Evolutionary conservation across 371 early-diverging fungal species (phyloP).

Genomic region (Haplosporangium sp.): DNA sequence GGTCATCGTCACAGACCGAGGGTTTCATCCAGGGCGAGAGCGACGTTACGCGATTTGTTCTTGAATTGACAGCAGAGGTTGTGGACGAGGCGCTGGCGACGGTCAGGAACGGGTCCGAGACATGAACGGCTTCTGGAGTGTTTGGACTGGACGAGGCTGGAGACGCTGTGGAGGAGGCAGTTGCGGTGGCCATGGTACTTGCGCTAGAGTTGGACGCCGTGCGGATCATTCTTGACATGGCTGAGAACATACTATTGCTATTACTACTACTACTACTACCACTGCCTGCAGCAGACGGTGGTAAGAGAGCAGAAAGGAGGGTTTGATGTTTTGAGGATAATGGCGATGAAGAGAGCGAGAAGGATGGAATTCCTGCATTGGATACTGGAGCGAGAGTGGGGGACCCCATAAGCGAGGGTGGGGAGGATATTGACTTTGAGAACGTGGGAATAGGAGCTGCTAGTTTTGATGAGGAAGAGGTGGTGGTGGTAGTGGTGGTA

Average conservation of each 20-base stretch:
- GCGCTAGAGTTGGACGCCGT: conserved; percentile 28
- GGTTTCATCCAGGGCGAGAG: conserved; percentile 55
- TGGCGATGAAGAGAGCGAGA: neutral
- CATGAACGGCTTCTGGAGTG: conserved; percentile 23
- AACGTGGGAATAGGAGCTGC: neutral
- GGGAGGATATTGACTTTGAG: neutral
- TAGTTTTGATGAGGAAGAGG: neutral
- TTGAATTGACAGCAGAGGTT: neutral
- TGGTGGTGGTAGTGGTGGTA: neutral
- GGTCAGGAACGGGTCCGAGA: conserved; percentile 28
- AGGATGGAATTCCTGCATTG: neutral
- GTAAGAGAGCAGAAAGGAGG: neutral
- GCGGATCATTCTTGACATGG: conserved; percentile 50
- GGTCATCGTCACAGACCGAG: conserved; percentile 49
- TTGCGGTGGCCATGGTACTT: neutral
- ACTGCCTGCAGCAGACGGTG: neutral
- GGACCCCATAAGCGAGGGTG: conserved; percentile 1
- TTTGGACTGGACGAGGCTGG: conserved; percentile 18
- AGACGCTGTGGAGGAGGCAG: conserved; percentile 2
- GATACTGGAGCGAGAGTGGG: conserved; percentile 1
- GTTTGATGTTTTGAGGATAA: neutral
- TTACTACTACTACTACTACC: neutral
- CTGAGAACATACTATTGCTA: conserved; percentile 23
- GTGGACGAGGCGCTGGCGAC: neutral
- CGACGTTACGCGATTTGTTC: conserved; percentile 2